Conservation (phyloP, 2,329 filamentous ascomycete genomes). For the Fusarium albidum region DNA sequence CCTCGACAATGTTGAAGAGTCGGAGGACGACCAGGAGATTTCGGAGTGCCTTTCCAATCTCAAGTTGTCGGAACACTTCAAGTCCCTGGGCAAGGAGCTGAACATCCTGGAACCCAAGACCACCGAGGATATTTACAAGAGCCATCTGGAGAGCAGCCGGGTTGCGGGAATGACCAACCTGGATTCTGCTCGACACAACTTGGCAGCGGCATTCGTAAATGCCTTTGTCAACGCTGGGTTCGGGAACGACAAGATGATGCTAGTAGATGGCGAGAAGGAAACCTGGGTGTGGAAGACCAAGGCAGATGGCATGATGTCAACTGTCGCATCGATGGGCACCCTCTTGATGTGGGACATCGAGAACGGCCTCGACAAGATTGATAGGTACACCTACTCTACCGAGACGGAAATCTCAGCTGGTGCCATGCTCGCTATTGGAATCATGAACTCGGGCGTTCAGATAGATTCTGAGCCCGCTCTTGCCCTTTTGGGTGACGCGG, state of each 20-base stretch:
- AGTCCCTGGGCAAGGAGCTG: constrained; percentile 90
- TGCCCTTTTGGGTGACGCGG: constrained; percentile 81
- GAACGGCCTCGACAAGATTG: constrained; percentile 89
- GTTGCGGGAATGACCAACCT: constrained; percentile 93
- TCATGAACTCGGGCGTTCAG: constrained; percentile 92
- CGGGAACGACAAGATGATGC: constrained; percentile 97
- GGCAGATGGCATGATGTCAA: constrained; percentile 96
- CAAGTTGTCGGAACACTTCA: constrained; percentile 90
- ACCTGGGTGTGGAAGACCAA: constrained; percentile 99
- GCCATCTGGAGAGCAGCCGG: constrained; percentile 93
- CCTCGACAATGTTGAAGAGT: constrained; percentile 72
- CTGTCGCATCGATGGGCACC: constrained; percentile 91
- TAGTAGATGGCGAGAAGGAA: constrained; percentile 86
- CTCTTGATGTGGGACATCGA: constrained; percentile 95
- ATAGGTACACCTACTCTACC: constrained; percentile 87
- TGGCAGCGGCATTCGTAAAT: constrained; percentile 96
- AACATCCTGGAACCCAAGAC: constrained; percentile 97
- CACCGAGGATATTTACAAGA: constrained; percentile 99
- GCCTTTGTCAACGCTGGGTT: constrained; percentile 97
- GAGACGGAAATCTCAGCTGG: constrained; percentile 89
- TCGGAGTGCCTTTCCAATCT: constrained; percentile 87
- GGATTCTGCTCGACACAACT: constrained; percentile 94
- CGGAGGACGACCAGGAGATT: constrained; percentile 76
- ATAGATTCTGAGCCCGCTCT: constrained; percentile 90
- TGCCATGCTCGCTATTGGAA: constrained; percentile 90